phyloP scores from a whole-genome alignment of 139 green algal genomes.

The Chlamydomonas sp. region DNA sequence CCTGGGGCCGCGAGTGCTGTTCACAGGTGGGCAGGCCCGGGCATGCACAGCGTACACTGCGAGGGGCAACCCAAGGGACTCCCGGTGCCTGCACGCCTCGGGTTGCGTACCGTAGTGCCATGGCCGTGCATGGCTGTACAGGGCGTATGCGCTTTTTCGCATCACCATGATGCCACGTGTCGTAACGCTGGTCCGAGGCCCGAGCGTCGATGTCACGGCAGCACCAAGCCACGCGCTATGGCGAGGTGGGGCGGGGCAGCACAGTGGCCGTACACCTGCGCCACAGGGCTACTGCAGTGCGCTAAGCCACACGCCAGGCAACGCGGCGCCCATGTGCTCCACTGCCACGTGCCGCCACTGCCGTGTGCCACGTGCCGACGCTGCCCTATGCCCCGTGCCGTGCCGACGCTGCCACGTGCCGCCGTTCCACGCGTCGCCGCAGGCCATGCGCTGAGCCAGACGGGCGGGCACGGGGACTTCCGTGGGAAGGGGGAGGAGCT shows the following conservation, averaged over 20 bases:
- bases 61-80: not conserved
- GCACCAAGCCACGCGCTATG: too few relatives aligned
- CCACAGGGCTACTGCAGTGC: too few relatives aligned
- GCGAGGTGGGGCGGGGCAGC: too few relatives aligned
- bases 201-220: too few relatives aligned
- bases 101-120: too few relatives aligned
- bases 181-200: too few relatives aligned
- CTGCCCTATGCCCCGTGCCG: not conserved
- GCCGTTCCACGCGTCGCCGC: not conserved
- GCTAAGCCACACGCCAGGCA: not conserved
- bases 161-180: too few relatives aligned
- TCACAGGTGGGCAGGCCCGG: constrained; percentile 50
- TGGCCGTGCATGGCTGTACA: too few relatives aligned
- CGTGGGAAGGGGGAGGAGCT: constrained; percentile 60
- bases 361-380: not conserved
- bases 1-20: constrained; percentile 66
- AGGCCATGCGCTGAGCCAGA: constrained; percentile 76
- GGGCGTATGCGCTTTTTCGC: too few relatives aligned
- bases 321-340: not conserved
- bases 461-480: constrained; percentile 78
- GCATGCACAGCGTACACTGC: not conserved
- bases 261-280: too few relatives aligned
- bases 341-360: not conserved
- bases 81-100: not conserved
- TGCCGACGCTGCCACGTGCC: too few relatives aligned